phyloP scores from a whole-genome alignment of 108 stramenopile species.

The Nannochloropsis salina region DNA sequence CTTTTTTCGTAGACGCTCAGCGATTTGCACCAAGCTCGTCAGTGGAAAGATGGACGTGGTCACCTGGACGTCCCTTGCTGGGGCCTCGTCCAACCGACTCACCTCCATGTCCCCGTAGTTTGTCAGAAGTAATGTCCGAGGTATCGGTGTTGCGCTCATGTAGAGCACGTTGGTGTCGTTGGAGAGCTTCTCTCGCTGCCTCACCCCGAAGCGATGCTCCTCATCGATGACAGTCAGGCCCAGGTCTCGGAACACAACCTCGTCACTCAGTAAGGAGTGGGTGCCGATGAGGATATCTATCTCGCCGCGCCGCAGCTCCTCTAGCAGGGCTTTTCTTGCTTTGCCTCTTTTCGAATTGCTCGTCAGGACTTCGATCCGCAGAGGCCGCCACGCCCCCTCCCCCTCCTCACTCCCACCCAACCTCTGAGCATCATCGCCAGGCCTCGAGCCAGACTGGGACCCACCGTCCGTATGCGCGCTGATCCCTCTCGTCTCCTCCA shows the following conservation, averaged over 20 bases:
- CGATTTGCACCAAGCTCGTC: slow-evolving; percentile 22
- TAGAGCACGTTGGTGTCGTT: slow-evolving; percentile 76
- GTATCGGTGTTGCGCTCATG: slow-evolving; percentile 89
- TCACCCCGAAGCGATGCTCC: slow-evolving; percentile 87
- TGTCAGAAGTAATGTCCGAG: slow-evolving; percentile 64
- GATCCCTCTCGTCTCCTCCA: too few species aligned
- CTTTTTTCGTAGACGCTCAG: slow-evolving; percentile 34
- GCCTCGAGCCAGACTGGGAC: too few species aligned
- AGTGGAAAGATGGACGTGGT: slow-evolving; percentile 32
- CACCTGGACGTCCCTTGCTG: slow-evolving; percentile 28
- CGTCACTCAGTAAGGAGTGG: slow-evolving; percentile 70
- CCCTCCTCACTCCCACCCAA: slow-evolving; percentile 35
- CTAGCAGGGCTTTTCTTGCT: slow-evolving; percentile 49
- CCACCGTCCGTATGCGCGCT: too few species aligned
- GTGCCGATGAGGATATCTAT: slow-evolving; percentile 78
- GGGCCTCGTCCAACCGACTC: slow-evolving; percentile 38
- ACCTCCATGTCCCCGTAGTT: slow-evolving; percentile 41
- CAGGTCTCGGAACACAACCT: slow-evolving; percentile 66
- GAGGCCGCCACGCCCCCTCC: slow-evolving; percentile 49
- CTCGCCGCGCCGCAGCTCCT: slow-evolving; percentile 52
- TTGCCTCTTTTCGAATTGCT: slow-evolving; percentile 31
- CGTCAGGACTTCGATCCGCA: slow-evolving; percentile 39
- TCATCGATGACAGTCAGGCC: slow-evolving; percentile 79
- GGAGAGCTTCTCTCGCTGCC: slow-evolving; percentile 80
- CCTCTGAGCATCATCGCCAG: neutral